Base-by-base conservation (phyloP, 768 basidiomycete genomes). In the Tylopilus balloui region DNA sequence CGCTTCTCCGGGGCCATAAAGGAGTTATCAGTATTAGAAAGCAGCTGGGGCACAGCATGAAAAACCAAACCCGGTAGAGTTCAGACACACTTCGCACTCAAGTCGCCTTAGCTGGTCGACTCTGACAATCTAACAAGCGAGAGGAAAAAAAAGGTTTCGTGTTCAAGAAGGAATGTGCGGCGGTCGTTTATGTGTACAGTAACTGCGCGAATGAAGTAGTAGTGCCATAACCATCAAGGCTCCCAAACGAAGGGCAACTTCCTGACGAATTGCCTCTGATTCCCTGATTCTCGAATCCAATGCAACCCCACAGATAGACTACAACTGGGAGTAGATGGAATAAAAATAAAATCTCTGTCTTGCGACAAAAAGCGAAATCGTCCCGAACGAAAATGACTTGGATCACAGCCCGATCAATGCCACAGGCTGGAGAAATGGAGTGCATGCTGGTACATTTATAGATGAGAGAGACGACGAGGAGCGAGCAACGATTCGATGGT, bases 341-440 rank as follows among this genome's bases (percentile, higher is more conserved):
- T 29, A 36, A 19, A 60, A 19, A 60, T 46, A 35, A 9, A 23
- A 15, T 25, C 53, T 62, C 59, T 54, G 44, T 56, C 52, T 48
- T 47, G 25, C 41, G 45, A 53, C 53, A 50, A 48, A 54, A 38
- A n/a, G 11, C 17, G 23, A 31, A 43, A 28, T 6, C 27, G 13
- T 20, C 19, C 12, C 24, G 60, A 64, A 65, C 63, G 53, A 63
- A 63, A 28, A 14, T n/a, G 38, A 35, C 14, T 15, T 17, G 42
- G 34, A 49, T 14, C 24, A 47, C 25, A 45, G 38, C 49, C 54
- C 43, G 42, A 27, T 43, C n/a, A 40, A 40, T n/a, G 8, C 32
- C 5, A 9, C 24, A 4, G 53, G 59, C 53, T 36, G 48, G 35
- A 25, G 21, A 45, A 38, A 27, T 19, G 17, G 7, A 35, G 36